Conservation (phyloP, 2,329 filamentous ascomycete genomes). For the Westerdykella ornata region DNA sequence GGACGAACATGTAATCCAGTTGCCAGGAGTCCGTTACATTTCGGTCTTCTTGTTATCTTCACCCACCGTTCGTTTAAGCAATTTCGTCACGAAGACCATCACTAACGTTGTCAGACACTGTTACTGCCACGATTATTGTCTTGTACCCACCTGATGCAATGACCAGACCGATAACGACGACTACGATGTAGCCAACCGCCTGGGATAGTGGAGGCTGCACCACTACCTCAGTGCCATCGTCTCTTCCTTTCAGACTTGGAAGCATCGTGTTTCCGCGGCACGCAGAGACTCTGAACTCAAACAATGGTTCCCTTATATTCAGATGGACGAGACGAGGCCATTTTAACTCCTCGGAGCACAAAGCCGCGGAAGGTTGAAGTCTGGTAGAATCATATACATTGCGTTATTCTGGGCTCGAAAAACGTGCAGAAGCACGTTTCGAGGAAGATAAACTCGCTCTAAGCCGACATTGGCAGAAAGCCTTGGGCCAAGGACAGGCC, state of each 20-base stretch:
- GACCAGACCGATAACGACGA: conserved; percentile 38
- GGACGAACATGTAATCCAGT: too few species aligned
- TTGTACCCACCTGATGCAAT: conserved; percentile 34
- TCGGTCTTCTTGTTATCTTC: conserved; percentile 51
- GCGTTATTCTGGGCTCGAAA: too few species aligned
- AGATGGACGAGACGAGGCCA: too few species aligned
- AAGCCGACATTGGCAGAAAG: too few species aligned
- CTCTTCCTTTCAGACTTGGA: conserved; percentile 2
- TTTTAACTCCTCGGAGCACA: too few species aligned
- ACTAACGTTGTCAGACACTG: conserved; percentile 13
- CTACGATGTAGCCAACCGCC: conserved; percentile 41
- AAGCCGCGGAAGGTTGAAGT: too few species aligned
- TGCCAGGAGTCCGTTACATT: conserved; percentile 30
- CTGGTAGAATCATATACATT: too few species aligned
- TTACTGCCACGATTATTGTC: conserved; percentile 1
- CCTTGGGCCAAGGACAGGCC: too few species aligned
- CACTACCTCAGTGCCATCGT: conserved; percentile 6
- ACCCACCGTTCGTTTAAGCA: conserved; percentile 45
- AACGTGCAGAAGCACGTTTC: too few species aligned
- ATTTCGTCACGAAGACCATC: conserved; percentile 44
- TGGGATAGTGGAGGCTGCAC: conserved; percentile 18
- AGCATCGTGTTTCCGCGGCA: background rate
- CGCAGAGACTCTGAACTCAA: too few species aligned
- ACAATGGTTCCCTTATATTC: too few species aligned
- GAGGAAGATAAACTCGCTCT: too few species aligned